These are phyloP conservation scores for Pichia sp. DNA, from an alignment of 1,139 yeast genomes.

Conservation along the genomic window DNA sequence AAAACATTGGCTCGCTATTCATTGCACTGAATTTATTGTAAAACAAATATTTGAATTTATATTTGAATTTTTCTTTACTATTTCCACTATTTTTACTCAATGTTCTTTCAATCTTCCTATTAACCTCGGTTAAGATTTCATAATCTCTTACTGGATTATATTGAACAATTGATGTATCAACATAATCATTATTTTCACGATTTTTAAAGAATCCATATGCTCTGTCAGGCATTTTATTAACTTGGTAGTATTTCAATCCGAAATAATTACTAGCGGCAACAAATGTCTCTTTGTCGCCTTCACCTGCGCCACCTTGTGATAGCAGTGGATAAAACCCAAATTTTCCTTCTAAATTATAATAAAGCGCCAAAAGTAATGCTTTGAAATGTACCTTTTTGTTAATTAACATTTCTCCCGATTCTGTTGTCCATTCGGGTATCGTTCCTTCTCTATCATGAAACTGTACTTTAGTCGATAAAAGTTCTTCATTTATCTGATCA, in stretches of 20 bases:
- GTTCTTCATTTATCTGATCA: conserved; percentile 27
- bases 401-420: conserved; percentile 55
- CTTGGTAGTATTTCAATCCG: conserved; percentile 48
- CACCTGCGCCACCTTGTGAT: conserved; percentile 58
- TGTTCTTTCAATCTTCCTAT: conserved; percentile 10
- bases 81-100: conserved; percentile 6
- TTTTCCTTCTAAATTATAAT: conserved; percentile 53
- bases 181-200: conserved; percentile 12
- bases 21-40: conserved; percentile 15
- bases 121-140: conserved; percentile 23
- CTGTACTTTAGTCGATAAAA: conserved; percentile 27
- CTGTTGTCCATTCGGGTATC: conserved; percentile 56
- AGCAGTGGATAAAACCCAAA: conserved; percentile 47
- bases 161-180: conserved; percentile 50
- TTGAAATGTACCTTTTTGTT: conserved; percentile 46
- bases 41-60: conserved; percentile 19
- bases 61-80: conserved; percentile 12
- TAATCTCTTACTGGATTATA: conserved; percentile 58
- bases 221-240: conserved; percentile 32
- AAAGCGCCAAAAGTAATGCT: conserved; percentile 47
- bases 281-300: conserved; percentile 62
- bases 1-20: conserved; percentile 23
- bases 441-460: conserved; percentile 52
- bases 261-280: conserved; percentile 55
- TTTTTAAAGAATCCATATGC: conserved; percentile 29